These are phyloP conservation scores for Colletotrichum sp. DNA, from an alignment of 2,329 filamentous ascomycete species.

Conservation along the genomic window DNA sequence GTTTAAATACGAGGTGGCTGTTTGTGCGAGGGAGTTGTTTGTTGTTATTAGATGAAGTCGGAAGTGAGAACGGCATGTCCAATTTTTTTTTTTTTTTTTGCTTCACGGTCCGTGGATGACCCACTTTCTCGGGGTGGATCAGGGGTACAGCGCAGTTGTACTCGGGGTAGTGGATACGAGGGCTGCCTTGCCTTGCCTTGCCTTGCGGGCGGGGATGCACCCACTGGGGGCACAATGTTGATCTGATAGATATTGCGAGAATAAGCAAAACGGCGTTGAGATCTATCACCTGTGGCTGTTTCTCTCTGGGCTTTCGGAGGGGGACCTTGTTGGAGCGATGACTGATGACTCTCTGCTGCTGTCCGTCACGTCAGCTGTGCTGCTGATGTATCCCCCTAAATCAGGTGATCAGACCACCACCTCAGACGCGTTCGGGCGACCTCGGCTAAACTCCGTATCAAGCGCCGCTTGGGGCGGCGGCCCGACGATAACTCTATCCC, in stretches of 20 bases:
- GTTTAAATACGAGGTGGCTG: too few species aligned
- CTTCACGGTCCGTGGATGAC: constrained; percentile 1
- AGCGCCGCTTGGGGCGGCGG: neutral
- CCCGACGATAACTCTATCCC: neutral
- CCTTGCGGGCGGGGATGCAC: neutral
- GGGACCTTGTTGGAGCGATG: neutral
- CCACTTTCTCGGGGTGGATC: constrained; percentile 22
- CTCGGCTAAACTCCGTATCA: constrained; percentile 17
- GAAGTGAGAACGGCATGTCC: too few species aligned
- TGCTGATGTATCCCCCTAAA: neutral
- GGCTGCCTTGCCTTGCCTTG: neutral
- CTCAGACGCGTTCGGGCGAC: neutral
- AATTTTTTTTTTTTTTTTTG: constrained; percentile 15
- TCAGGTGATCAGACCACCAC: neutral
- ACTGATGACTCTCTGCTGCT: neutral
- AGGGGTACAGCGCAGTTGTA: neutral
- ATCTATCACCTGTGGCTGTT: neutral
- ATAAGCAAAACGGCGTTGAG: neutral
- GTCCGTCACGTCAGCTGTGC: neutral
- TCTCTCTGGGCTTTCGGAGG: neutral
- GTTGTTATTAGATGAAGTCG: too few species aligned
- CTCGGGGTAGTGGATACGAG: constrained; percentile 18
- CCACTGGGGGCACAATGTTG: neutral
- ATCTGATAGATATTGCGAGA: neutral
- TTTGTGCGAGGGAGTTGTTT: too few species aligned